These are phyloP conservation scores for Ceratobasidium theobromae DNA, from an alignment of 1,284 basidiomycete genomes.

Conservation along the genomic window DNA sequence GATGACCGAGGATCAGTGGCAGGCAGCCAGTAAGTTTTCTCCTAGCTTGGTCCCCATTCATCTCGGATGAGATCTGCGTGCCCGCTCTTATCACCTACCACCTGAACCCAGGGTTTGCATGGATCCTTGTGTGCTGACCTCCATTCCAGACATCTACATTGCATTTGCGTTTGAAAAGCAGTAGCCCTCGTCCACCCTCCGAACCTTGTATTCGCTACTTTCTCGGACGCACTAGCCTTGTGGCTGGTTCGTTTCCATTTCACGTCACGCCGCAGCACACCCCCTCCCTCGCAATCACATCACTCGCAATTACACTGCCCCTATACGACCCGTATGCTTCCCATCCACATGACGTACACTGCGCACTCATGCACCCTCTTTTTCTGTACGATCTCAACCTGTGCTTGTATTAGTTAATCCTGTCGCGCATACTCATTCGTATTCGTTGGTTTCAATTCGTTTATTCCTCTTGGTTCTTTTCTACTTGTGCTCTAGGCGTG, in stretches of 20 bases:
- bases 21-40: constrained; percentile 81
- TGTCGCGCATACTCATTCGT: background rate
- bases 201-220: background rate
- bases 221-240: too few species aligned
- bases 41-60: too few species aligned
- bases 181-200: constrained; percentile 36
- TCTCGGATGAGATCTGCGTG: background rate
- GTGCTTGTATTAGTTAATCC: constrained; percentile 27
- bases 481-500: background rate
- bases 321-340: background rate
- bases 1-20: constrained; percentile 94
- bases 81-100: background rate
- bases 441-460: background rate
- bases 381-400: constrained; percentile 9
- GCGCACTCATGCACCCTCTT: background rate
- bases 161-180: constrained; percentile 80
- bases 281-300: too few species aligned
- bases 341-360: too few species aligned
- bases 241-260: too few species aligned
- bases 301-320: too few species aligned
- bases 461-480: background rate
- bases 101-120: background rate
- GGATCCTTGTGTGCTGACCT: background rate
- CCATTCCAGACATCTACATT: constrained; percentile 70
- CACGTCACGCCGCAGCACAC: background rate